Percentiles rank a stretch among this genome's conserved stretches.
These are phyloP conservation scores for Boletus rubropictus DNA, from an alignment of 768 basidiomycete species.

Conservation along the genomic window DNA sequence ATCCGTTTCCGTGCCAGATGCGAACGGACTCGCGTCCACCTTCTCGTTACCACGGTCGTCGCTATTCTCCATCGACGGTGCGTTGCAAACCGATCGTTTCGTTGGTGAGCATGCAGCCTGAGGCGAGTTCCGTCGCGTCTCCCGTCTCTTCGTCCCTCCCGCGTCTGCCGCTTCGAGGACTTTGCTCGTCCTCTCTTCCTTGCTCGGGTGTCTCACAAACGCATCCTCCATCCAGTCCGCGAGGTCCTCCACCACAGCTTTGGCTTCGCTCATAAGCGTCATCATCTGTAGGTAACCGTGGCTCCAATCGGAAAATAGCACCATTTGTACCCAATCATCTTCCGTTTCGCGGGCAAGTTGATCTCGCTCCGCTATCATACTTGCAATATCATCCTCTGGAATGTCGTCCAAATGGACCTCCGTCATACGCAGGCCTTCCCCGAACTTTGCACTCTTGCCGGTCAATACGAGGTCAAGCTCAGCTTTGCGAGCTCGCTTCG, in stretches of 20 bases:
- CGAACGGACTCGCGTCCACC: conserved; percentile 27
- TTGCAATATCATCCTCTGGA: conserved; percentile 30
- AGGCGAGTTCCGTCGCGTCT: conserved; percentile 19
- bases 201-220: conserved; percentile 41
- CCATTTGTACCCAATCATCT: conserved; percentile 92
- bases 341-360: conserved; percentile 66
- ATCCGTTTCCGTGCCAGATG: conserved; percentile 61
- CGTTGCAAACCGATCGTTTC: conserved; percentile 12
- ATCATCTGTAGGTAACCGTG: conserved; percentile 98
- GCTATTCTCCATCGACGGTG: background rate
- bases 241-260: conserved; percentile 69
- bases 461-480: conserved; percentile 61
- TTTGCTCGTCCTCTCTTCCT: conserved; percentile 22
- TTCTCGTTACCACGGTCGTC: conserved; percentile 5
- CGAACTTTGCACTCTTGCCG: conserved; percentile 58
- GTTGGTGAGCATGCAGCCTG: conserved; percentile 19
- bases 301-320: conserved; percentile 93
- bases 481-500: conserved; percentile 76
- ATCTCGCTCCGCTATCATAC: conserved; percentile 54
- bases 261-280: conserved; percentile 75
- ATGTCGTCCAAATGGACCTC: conserved; percentile 27
- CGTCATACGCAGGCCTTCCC: conserved; percentile 61
- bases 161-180: conserved; percentile 16
- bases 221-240: conserved; percentile 88
- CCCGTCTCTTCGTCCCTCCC: conserved; percentile 21